phyloP scores from a whole-genome alignment of 2,329 filamentous ascomycete species.

The Chalaropsis thielavioides region DNA sequence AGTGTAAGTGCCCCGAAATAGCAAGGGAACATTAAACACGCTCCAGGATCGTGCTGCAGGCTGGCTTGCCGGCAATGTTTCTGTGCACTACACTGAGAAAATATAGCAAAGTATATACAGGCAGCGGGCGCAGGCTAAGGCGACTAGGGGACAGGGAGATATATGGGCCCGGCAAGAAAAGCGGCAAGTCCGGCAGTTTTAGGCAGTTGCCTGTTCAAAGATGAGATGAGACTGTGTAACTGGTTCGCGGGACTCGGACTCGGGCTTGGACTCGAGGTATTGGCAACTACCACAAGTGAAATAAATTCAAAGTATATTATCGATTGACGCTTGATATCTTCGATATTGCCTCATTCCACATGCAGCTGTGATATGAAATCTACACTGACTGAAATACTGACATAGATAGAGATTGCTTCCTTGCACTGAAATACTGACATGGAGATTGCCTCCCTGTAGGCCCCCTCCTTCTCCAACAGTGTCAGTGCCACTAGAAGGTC shows the following conservation, averaged over 20 bases:
- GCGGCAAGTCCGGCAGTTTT: slow-evolving; percentile 1
- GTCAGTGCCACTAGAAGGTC: neutral
- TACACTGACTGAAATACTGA: too few species aligned
- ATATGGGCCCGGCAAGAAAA: slow-evolving; percentile 8
- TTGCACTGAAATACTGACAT: too few species aligned
- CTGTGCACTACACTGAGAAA: too few species aligned
- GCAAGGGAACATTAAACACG: neutral
- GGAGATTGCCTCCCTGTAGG: neutral
- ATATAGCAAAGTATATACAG: too few species aligned
- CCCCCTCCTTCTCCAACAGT: neutral
- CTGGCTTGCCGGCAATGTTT: too few species aligned
- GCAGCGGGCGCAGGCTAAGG: neutral
- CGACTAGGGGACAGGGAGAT: neutral
- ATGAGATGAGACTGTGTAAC: neutral
- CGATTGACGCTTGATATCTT: too few species aligned
- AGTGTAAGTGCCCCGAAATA: neutral
- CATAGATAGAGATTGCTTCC: too few species aligned
- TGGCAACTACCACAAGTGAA: neutral
- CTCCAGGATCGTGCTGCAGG: too few species aligned
- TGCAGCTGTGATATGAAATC: too few species aligned
- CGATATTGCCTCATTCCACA: too few species aligned
- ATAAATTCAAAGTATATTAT: neutral
- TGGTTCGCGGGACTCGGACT: neutral
- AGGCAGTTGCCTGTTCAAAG: neutral
- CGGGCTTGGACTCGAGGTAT: neutral